A percentile compares a stretch with the other conserved stretches of the same genome.
Evolutionary conservation across 495 filamentous ascomycete genomes (phyloP).

Genomic region (Talaromyces proteolyticus): DNA sequence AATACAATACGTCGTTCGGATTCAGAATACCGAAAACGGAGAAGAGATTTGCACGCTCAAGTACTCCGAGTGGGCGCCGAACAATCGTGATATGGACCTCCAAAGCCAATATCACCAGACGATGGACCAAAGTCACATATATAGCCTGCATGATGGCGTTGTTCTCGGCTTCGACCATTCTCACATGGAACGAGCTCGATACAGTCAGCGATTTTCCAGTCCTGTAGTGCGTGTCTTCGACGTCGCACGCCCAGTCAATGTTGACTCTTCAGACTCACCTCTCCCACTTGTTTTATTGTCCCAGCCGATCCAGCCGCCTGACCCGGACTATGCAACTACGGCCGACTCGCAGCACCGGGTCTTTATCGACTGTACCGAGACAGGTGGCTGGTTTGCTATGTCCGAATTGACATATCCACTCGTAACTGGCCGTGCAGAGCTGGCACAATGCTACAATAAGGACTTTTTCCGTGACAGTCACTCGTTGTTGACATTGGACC

Average conservation of each 20-base stretch:
- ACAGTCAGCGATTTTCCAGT: conserved; percentile 64
- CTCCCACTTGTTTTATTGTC: conserved; percentile 70
- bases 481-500: conserved; percentile 32
- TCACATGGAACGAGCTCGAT: conserved; percentile 47
- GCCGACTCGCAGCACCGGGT: conserved; percentile 59
- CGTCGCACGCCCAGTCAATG: conserved; percentile 63
- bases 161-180: conserved; percentile 75
- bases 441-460: conserved; percentile 58
- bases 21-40: conserved; percentile 68
- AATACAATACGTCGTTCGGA: conserved; percentile 81
- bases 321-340: conserved; percentile 47
- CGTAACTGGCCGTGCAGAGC: conserved; percentile 61
- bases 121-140: conserved; percentile 85
- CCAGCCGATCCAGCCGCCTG: conserved; percentile 69
- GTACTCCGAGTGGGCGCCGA: conserved; percentile 93
- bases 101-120: conserved; percentile 71
- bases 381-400: conserved; percentile 89
- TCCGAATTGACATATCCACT: conserved; percentile 82
- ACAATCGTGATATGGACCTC: conserved; percentile 85
- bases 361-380: conserved; percentile 81
- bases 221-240: conserved; percentile 92
- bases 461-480: conserved; percentile 46
- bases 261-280: conserved; percentile 49
- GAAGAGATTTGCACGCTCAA: conserved; percentile 82
- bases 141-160: conserved; percentile 79